Conservation (phyloP, 768 basidiomycete species). For the Nidula microcarpa region DNA sequence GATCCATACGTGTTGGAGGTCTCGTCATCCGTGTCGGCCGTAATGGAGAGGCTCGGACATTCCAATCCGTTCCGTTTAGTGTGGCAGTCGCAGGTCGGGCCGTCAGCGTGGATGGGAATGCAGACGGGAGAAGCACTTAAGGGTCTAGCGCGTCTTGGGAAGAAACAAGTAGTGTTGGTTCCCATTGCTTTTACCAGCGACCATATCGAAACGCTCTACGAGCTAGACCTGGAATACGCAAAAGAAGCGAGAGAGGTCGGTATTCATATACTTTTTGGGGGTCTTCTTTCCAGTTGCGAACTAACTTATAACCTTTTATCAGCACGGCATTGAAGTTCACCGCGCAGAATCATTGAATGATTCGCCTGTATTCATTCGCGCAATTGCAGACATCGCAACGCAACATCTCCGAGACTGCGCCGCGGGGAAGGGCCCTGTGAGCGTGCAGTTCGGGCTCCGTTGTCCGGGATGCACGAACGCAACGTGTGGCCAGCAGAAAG, state of each 20-base stretch:
- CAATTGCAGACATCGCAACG: conserved; percentile 86
- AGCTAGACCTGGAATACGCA: conserved; percentile 91
- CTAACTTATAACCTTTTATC: conserved; percentile 9
- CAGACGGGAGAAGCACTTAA: conserved; percentile 92
- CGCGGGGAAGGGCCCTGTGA: conserved; percentile 60
- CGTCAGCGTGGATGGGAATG: conserved; percentile 97
- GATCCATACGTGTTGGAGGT: conserved; percentile 98
- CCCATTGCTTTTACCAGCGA: conserved; percentile 99
- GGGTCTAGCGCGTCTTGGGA: conserved; percentile 73
- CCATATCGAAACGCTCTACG: conserved; percentile 98
- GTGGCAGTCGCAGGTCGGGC: conserved; percentile 98
- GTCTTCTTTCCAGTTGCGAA: conserved; percentile 8
- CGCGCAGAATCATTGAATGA: conserved; percentile 92
- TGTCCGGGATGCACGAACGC: conserved; percentile 94
- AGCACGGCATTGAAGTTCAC: conserved; percentile 90
- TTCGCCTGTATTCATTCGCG: conserved; percentile 93
- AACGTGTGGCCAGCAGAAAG: conserved; percentile 84
- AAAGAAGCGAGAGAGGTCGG: conserved; percentile 88
- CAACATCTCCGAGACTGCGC: conserved; percentile 69
- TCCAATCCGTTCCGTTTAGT: conserved; percentile 89
- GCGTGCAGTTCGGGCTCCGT: conserved; percentile 78
- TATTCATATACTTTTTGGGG: conserved; percentile 11
- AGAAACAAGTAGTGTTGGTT: conserved; percentile 76
- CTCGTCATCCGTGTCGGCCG: conserved; percentile 87
- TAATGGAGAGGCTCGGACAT: conserved; percentile 83